Conservation (phyloP, 2,329 filamentous ascomycete genomes). For the Dactylellina drechsleri region DNA sequence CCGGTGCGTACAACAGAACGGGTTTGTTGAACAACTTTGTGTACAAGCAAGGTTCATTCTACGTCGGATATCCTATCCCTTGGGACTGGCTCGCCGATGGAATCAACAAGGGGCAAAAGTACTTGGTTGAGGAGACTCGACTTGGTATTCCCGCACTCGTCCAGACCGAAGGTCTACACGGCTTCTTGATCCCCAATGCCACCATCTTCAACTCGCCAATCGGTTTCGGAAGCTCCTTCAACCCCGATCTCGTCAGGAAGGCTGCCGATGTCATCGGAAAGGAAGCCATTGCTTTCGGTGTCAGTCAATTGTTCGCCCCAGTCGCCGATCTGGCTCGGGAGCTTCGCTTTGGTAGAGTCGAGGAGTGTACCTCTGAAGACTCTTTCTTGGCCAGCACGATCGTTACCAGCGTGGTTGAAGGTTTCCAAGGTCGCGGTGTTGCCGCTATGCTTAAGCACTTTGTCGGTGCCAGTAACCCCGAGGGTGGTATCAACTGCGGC, state of each 20-base stretch:
- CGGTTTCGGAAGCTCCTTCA: constrained; percentile 76
- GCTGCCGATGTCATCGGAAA: constrained; percentile 74
- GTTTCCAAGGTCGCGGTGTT: constrained; percentile 73
- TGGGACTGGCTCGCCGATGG: constrained; percentile 73
- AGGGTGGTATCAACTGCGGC: constrained; percentile 77
- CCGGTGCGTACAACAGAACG: constrained; percentile 73
- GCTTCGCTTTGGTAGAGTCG: constrained; percentile 76
- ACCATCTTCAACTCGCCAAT: constrained; percentile 84
- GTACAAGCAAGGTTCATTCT: constrained; percentile 74
- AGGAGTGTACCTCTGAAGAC: constrained; percentile 79
- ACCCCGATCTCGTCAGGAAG: constrained; percentile 71
- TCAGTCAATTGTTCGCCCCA: constrained; percentile 78
- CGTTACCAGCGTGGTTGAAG: constrained; percentile 70
- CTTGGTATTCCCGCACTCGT: constrained; percentile 77
- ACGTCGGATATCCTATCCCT: constrained; percentile 74
- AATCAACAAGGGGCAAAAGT: constrained; percentile 74
- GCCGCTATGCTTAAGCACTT: constrained; percentile 81
- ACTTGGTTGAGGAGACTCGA: constrained; percentile 73
- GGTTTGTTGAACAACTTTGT: constrained; percentile 75
- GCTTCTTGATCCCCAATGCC: constrained; percentile 75
- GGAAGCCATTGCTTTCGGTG: constrained; percentile 74
- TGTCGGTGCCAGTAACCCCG: constrained; percentile 74
- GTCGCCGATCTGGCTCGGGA: constrained; percentile 77
- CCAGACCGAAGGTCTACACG: constrained; percentile 78
- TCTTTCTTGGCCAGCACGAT: constrained; percentile 75